Base-by-base conservation (phyloP, 2,329 filamentous ascomycete genomes). In the Dendrostoma leiphaemia region DNA sequence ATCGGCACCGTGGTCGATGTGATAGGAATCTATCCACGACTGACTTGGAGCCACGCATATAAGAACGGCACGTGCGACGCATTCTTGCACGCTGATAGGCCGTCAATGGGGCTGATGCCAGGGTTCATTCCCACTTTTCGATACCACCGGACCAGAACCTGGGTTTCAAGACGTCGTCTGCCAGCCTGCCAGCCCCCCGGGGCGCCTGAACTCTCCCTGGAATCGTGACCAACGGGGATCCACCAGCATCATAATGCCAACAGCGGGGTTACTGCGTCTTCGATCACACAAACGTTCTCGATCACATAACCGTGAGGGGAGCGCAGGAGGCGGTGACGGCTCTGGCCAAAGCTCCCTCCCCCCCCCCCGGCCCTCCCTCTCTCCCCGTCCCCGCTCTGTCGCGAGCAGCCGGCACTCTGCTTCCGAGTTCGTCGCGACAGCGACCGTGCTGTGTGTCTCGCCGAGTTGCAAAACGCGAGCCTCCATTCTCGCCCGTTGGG, bases 1-100 rank as follows among this genome's bases (percentile, higher is more conserved):
- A n/a, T n/a, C n/a, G n/a, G n/a, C n/a, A n/a, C n/a, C n/a, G n/a
- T n/a, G 24, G 13, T 40, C 35, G 47, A 49, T 49, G 28, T 34
- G 28, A 40, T 28, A 6, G n/a, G 50, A 52, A 52, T 41, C 34
- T 52, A 52, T 52, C 50, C 43, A 40, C 50, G 34, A 52, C 24
- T 50, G 48, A 21, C n/a, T 17, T 17, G 19, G 26, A 29, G 21
- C 50, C 43, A 52, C 43, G 41, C 50, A 38, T 46, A 29, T 8
- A 15, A 41, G 21, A 21, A 19, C n/a, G 32, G 5, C 15, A 52
- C 32, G 46, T n/a, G n/a, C n/a, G n/a, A 7, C 15, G 31, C 46
- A 15, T n/a, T 19, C 24, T 24, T 46, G 15, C 31, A 29, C 26
- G 4, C 17, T 45, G 40, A 52, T 46, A 46, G 32, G 32, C 6